These are phyloP conservation scores for Tylopilus balloui DNA, from an alignment of 768 basidiomycete genomes.

Conservation along the genomic window DNA sequence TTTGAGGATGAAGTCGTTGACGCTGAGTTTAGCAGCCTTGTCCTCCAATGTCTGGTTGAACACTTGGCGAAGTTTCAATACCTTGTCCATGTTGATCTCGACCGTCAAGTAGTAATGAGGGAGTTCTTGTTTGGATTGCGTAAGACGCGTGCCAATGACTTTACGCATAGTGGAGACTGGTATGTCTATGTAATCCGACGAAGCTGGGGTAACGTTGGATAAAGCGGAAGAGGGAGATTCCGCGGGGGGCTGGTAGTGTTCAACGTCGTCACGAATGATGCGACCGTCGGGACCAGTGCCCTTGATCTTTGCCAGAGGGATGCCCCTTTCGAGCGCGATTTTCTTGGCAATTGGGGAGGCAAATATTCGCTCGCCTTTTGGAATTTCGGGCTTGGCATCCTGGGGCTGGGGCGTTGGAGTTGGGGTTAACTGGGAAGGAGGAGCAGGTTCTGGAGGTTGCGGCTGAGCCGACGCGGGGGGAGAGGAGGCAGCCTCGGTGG, in stretches of 20 bases:
- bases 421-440: constrained; percentile 34
- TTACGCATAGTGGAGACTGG: constrained; percentile 94
- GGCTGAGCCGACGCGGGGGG: constrained; percentile 33
- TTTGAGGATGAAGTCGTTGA: constrained; percentile 98
- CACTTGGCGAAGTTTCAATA: constrained; percentile 87
- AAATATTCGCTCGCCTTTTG: constrained; percentile 79
- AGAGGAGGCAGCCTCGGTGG: constrained; percentile 53
- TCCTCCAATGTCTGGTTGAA: constrained; percentile 89
- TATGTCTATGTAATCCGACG: constrained; percentile 79
- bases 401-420: constrained; percentile 33
- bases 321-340: constrained; percentile 89
- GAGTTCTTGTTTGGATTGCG: constrained; percentile 90
- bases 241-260: constrained; percentile 69
- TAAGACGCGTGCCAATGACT: constrained; percentile 83
- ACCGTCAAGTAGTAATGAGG: constrained; percentile 97
- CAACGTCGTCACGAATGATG: constrained; percentile 92
- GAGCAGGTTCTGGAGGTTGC: constrained; percentile 40
- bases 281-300: constrained; percentile 93
- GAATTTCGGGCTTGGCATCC: constrained; percentile 51
- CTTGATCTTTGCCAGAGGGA: constrained; percentile 85
- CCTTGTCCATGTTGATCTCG: constrained; percentile 95
- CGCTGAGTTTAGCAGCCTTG: constrained; percentile 88
- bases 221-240: constrained; percentile 41
- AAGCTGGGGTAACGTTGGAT: constrained; percentile 45
- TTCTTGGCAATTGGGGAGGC: constrained; percentile 96